Evolutionary conservation across 371 early-diverging fungal genomes (phyloP).

Genomic region (Batkoa obscura): DNA sequence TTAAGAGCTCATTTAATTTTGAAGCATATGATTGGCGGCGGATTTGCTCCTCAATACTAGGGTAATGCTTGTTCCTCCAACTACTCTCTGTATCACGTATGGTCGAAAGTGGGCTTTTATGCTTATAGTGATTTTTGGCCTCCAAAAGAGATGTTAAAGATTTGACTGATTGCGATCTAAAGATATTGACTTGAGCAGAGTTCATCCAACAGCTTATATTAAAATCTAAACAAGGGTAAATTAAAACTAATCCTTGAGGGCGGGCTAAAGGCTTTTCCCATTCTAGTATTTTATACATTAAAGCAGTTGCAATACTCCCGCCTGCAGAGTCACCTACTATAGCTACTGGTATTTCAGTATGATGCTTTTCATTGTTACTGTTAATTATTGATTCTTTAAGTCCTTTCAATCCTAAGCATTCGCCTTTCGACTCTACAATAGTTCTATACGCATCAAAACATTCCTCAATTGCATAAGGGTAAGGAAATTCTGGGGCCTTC

Average conservation of each 20-base stretch:
- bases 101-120: slow-evolving; percentile 28
- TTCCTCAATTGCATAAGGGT: slow-evolving; percentile 80
- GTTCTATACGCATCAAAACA: slow-evolving; percentile 73
- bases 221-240: slow-evolving; percentile 78
- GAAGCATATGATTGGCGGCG: neutral
- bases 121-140: slow-evolving; percentile 32
- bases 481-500: slow-evolving; percentile 90
- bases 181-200: slow-evolving; percentile 32
- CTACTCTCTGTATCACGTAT: slow-evolving; percentile 25
- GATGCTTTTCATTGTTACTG: slow-evolving; percentile 17
- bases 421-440: slow-evolving; percentile 42
- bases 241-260: slow-evolving; percentile 57
- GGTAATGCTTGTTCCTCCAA: slow-evolving; percentile 7
- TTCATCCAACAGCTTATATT: slow-evolving; percentile 84
- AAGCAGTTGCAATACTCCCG: slow-evolving; percentile 54
- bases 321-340: slow-evolving; percentile 90
- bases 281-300: slow-evolving; percentile 47
- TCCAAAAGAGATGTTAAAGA: slow-evolving; percentile 21
- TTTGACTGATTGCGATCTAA: slow-evolving; percentile 35
- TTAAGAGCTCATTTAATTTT: neutral
- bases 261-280: slow-evolving; percentile 20
- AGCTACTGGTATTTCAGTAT: slow-evolving; percentile 30
- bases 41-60: slow-evolving; percentile 10
- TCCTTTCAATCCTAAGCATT: slow-evolving; percentile 42
- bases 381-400: slow-evolving; percentile 15